A percentile compares a stretch with the other conserved stretches of the same genome.
phyloP scores from a whole-genome alignment of 2,329 filamentous ascomycete species.

The Ophioceras dolichostomum region DNA sequence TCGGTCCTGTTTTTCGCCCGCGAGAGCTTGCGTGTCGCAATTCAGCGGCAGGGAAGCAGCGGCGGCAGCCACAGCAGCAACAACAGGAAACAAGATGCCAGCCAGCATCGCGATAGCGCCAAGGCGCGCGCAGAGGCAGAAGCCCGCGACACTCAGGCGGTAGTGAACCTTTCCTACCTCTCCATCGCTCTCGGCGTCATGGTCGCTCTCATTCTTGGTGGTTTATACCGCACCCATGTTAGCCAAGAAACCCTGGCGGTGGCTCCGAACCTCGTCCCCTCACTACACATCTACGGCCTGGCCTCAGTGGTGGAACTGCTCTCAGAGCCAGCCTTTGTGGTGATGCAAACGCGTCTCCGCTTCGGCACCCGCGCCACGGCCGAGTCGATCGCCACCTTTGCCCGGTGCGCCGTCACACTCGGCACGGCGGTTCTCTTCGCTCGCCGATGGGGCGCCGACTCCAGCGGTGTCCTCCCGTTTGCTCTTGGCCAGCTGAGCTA shows the following conservation, averaged over 20 bases:
- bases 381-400: conserved; percentile 70
- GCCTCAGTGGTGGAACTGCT: conserved; percentile 61
- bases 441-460: conserved; percentile 25
- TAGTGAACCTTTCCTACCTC: conserved; percentile 81
- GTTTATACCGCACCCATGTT: conserved; percentile 50
- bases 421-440: conserved; percentile 44
- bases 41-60: conserved; percentile 56
- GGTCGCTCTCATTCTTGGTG: conserved; percentile 51
- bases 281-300: conserved; percentile 41
- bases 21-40: conserved; percentile 81
- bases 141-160: conserved; percentile 45
- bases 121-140: not conserved
- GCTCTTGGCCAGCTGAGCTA: conserved; percentile 78
- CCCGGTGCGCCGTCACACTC: conserved; percentile 67
- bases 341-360: conserved; percentile 69
- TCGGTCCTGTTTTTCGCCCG: conserved; percentile 91
- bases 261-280: conserved; percentile 49
- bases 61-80: not conserved
- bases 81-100: conserved; percentile 14
- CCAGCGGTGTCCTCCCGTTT: conserved; percentile 74
- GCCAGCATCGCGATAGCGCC: not conserved
- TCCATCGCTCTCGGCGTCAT: conserved; percentile 56
- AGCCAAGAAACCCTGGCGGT: conserved; percentile 30
- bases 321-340: conserved; percentile 79
- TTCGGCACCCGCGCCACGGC: conserved; percentile 72